A percentile compares a stretch with the other conserved stretches of the same genome.
Conservation (phyloP, 495 filamentous ascomycete species). For the Cercophora samala region DNA sequence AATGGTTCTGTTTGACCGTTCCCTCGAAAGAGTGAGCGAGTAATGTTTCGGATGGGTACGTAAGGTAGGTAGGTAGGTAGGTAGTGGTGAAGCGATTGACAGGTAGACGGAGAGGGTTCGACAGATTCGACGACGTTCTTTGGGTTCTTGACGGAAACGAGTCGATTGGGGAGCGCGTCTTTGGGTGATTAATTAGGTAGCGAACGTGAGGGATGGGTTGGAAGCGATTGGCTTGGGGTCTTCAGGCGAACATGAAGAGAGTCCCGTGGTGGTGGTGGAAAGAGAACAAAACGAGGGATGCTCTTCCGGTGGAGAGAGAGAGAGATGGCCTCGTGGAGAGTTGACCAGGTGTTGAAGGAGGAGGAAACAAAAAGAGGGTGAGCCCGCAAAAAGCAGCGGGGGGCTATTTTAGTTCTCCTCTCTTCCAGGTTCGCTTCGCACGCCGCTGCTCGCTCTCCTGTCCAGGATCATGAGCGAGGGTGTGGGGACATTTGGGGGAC, state of each 20-base stretch:
- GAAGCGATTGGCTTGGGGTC: constrained; percentile 5
- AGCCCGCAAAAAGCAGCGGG: constrained; percentile 5
- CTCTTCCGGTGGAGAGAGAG: not conserved
- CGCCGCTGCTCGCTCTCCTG: not conserved
- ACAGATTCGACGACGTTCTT: not conserved
- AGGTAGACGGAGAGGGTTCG: not conserved
- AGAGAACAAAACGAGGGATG: not conserved
- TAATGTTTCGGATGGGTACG: constrained; percentile 4
- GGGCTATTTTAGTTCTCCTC: constrained; percentile 7
- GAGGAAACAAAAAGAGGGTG: not conserved
- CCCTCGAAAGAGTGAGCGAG: constrained; percentile 3
- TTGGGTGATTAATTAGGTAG: not conserved
- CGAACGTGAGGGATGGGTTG: not conserved
- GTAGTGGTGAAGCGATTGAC: constrained; percentile 3
- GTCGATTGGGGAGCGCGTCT: not conserved
- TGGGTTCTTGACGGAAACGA: not conserved
- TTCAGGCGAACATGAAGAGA: constrained; percentile 1
- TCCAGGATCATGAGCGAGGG: constrained; percentile 4
- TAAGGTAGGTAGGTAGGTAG: no score
- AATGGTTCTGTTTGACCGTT: not conserved
- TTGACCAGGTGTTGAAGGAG: not conserved
- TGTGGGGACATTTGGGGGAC: constrained; percentile 12
- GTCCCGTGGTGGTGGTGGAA: not conserved
- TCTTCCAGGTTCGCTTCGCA: not conserved
- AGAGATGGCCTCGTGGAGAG: constrained; percentile 3